A percentile compares a stretch with the other conserved stretches of the same genome.
phyloP scores from a whole-genome alignment of 805 yeast genomes.

The Groenewaldozyma salmanticensis region DNA sequence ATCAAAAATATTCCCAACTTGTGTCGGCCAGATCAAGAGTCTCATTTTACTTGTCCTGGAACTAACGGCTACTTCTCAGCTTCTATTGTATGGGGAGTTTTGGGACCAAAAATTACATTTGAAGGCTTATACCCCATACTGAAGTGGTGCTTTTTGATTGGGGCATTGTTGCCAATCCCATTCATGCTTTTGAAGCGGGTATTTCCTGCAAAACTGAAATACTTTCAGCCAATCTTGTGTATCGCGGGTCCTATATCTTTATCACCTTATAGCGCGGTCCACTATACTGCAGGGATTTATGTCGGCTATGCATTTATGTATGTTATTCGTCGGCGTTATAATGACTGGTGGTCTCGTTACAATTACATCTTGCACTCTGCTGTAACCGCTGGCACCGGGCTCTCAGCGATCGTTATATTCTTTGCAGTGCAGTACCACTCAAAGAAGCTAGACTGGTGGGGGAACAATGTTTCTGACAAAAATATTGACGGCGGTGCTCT shows the following conservation, averaged over 20 bases:
- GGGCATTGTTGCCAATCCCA: slow-evolving; percentile 14
- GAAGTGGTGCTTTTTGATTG: slow-evolving; percentile 17
- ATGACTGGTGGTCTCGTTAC: slow-evolving; percentile 45
- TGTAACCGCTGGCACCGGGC: slow-evolving; percentile 41
- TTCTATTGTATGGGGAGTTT: slow-evolving; percentile 35
- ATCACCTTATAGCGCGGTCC: slow-evolving; percentile 36
- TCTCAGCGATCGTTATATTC: slow-evolving; percentile 38
- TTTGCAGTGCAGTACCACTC: slow-evolving; percentile 31
- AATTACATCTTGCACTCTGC: slow-evolving; percentile 41
- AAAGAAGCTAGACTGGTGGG: slow-evolving; percentile 39
- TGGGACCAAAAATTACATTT: slow-evolving; percentile 41
- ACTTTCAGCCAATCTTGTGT: slow-evolving; percentile 30
- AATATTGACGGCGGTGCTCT: neutral
- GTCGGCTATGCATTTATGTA: slow-evolving; percentile 37
- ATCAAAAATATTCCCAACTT: slow-evolving; percentile 20
- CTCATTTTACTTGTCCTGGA: slow-evolving; percentile 29
- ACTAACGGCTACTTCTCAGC: slow-evolving; percentile 39
- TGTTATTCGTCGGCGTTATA: slow-evolving; percentile 32
- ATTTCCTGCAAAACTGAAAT: slow-evolving; percentile 1
- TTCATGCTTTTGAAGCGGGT: neutral
- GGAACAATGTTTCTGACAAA: slow-evolving; percentile 29
- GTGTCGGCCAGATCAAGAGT: slow-evolving; percentile 21
- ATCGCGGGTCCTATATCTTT: slow-evolving; percentile 34
- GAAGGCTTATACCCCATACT: slow-evolving; percentile 18
- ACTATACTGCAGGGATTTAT: slow-evolving; percentile 33